Evolutionary conservation across 768 basidiomycete genomes (phyloP).

Genomic region (Symmetrospora coprosmae): DNA sequence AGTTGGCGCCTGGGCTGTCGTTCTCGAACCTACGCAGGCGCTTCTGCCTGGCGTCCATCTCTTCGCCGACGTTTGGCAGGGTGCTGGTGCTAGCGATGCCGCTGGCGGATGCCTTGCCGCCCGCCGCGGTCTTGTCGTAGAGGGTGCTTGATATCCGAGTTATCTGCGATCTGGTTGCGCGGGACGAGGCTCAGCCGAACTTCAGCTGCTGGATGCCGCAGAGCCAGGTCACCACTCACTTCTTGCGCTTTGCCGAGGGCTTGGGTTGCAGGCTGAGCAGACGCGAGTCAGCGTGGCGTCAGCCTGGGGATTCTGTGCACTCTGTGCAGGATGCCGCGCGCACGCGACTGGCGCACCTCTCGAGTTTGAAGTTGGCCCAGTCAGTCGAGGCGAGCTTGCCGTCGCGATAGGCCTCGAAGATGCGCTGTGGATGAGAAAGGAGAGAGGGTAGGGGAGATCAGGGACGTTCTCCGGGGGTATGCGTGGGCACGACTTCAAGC

Average conservation of each 20-base stretch:
- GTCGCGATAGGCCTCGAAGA: slow-evolving; percentile 74
- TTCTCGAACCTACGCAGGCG: slow-evolving; percentile 80
- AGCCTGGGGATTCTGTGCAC: background rate
- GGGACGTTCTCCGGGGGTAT: too few relatives aligned
- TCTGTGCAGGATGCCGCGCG: slow-evolving; percentile 41
- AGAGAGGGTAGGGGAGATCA: too few relatives aligned
- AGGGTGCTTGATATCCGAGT: background rate
- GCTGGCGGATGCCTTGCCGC: slow-evolving; percentile 24
- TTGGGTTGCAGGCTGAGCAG: background rate
- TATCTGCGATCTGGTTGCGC: slow-evolving; percentile 42
- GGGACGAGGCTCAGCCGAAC: background rate
- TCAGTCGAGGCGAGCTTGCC: slow-evolving; percentile 84
- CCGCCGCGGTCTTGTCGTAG: slow-evolving; percentile 2
- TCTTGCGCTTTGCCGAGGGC: slow-evolving; percentile 29
- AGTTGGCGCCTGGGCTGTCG: slow-evolving; percentile 39
- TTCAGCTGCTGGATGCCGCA: background rate
- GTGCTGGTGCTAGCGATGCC: slow-evolving; percentile 27
- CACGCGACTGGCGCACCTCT: slow-evolving; percentile 51
- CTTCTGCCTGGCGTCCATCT: slow-evolving; percentile 38
- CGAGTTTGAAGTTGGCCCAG: slow-evolving; percentile 73
- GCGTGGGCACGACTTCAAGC: background rate
- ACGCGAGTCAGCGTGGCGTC: background rate
- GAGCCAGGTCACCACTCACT: slow-evolving; percentile 17
- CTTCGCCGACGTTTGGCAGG: slow-evolving; percentile 26
- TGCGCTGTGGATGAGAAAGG: slow-evolving; percentile 37